Percentiles rank a stretch among this genome's conserved stretches.
phyloP scores from a whole-genome alignment of 495 filamentous ascomycete species.

The Podospora pseudopauciseta region DNA sequence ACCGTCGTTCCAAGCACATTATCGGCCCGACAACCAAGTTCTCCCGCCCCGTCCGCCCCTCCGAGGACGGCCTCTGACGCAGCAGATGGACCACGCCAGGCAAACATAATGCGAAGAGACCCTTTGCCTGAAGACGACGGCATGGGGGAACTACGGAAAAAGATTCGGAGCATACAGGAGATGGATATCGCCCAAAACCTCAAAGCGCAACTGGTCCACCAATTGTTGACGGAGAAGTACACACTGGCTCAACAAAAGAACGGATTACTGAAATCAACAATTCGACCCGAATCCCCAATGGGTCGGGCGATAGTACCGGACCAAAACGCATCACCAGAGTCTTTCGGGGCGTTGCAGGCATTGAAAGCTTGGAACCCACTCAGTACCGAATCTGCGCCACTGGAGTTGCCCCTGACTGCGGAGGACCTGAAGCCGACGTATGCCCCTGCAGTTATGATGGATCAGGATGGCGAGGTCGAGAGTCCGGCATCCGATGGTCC shows the following conservation, averaged over 20 bases:
- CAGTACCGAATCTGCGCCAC: constrained; percentile 30
- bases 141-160: constrained; percentile 69
- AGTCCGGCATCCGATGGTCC: constrained; percentile 38
- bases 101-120: background rate
- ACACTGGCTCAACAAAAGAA: constrained; percentile 19
- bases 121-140: constrained; percentile 87
- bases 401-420: constrained; percentile 63
- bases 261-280: constrained; percentile 21
- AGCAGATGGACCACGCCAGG: background rate
- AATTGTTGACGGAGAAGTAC: constrained; percentile 77
- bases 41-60: background rate
- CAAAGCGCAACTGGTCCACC: constrained; percentile 82
- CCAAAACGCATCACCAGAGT: constrained; percentile 21
- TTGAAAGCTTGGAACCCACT: constrained; percentile 42
- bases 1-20: background rate
- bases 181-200: constrained; percentile 61
- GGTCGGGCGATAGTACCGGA: constrained; percentile 28
- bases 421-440: constrained; percentile 72
- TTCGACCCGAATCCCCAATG: constrained; percentile 31
- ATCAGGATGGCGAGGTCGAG: constrained; percentile 21
- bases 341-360: constrained; percentile 25
- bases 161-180: constrained; percentile 73
- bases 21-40: background rate
- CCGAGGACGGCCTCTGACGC: background rate
- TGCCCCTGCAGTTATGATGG: constrained; percentile 36